Evolutionary conservation across 257 asterid species (phyloP), one percentile per base, ranked within the genome.

Genomic region (Solanum verrucosum): DNA sequence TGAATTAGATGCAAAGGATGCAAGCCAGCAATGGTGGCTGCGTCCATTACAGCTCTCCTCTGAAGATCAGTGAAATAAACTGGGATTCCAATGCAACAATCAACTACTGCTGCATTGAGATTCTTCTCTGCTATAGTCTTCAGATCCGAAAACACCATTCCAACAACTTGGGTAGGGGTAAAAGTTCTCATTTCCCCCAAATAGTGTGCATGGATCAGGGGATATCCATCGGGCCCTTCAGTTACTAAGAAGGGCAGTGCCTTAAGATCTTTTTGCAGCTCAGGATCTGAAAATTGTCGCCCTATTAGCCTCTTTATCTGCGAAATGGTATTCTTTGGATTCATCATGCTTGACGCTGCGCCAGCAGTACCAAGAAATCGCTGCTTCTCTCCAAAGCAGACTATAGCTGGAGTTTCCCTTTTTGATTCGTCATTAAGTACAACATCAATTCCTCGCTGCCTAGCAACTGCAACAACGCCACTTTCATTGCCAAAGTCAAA

Each of bases 291-390:
- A 91, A 92, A 97, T 59, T 92, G 93, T 25, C 96, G 95, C 3
- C 99, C 99, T 84, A 96, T 85, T 89, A 97, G 88, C 91, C 99
- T 92, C 93, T 97, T 97, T 27, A 97, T 87, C 90, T 97, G 99
- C 38, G 99, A 95, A 83, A 97, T 93, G 23, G 99, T 96, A 68
- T 93, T 97, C 70, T 97, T 96, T 0, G 98, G 99, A 88, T 97
- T 97, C 98, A 94, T 97, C 99, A 93, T 78, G 87, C 98, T 97
- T 6, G 99, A 90, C 21, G 99, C 98, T 82, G 99, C 98, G 56
- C 99, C 99, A 12, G 99, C 98, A 5, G 98, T 97, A 23, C 99
- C 98, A 20, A 97, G 98, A 89, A 97, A 97, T 29, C 99, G 92
- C 87, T 97, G 98, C 92, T 97, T 97, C 42, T 97, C 98, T 8